phyloP scores from a whole-genome alignment of 805 yeast genomes.

The Cyberlindnera galapagoensis region DNA sequence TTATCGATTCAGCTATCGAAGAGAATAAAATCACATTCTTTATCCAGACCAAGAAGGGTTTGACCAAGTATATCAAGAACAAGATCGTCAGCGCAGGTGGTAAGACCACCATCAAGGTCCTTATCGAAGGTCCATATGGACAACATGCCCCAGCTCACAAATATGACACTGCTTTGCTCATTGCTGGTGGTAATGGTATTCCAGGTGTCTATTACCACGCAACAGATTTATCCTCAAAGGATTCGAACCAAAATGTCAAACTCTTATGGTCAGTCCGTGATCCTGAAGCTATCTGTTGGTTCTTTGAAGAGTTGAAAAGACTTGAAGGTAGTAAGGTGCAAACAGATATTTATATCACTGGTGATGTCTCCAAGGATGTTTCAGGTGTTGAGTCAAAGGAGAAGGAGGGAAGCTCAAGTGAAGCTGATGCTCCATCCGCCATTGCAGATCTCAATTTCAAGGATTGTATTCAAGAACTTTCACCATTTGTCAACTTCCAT shows the following conservation, averaged over 20 bases:
- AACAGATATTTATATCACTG: constrained; percentile 33
- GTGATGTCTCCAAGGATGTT: constrained; percentile 10
- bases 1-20: constrained; percentile 34
- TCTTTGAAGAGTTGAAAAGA: constrained; percentile 34
- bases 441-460: background rate
- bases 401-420: constrained; percentile 6
- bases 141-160: constrained; percentile 30
- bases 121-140: constrained; percentile 64
- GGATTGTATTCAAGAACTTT: background rate
- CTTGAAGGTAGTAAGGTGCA: constrained; percentile 24
- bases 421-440: constrained; percentile 2
- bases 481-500: constrained; percentile 25
- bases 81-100: constrained; percentile 24
- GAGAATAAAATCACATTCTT: constrained; percentile 34
- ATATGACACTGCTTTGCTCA: constrained; percentile 32
- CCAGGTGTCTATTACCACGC: constrained; percentile 45
- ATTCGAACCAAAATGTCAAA: constrained; percentile 30
- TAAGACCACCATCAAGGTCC: constrained; percentile 29
- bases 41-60: constrained; percentile 51
- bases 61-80: constrained; percentile 39
- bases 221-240: constrained; percentile 21
- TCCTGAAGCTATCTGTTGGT: constrained; percentile 41
- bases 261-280: constrained; percentile 63
- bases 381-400: background rate
- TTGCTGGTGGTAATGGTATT: constrained; percentile 50